A percentile compares a stretch with the other conserved stretches of the same genome.
Conservation (phyloP, 768 basidiomycete species). For the Macrolepiota dolichaula region DNA sequence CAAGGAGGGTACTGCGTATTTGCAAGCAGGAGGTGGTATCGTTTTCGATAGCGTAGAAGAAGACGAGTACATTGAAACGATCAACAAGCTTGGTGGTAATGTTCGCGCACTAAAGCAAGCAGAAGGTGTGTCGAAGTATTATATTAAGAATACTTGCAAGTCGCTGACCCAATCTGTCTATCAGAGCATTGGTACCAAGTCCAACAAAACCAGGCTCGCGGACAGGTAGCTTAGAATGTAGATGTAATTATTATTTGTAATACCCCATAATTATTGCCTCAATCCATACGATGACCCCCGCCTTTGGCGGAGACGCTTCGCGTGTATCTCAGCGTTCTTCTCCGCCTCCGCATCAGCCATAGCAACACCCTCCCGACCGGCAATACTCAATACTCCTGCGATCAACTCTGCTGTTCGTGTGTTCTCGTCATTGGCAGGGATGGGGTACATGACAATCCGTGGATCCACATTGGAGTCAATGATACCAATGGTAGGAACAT, state of each 20-base stretch:
- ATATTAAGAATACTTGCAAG: neutral
- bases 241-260: conserved; percentile 15
- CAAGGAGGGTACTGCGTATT: conserved; percentile 86
- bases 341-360: conserved; percentile 31
- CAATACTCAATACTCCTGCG: conserved; percentile 85
- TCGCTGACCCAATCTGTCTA: conserved; percentile 17
- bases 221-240: conserved; percentile 19
- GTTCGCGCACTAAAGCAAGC: conserved; percentile 80
- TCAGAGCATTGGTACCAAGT: conserved; percentile 70
- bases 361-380: conserved; percentile 70
- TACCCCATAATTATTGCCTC: conserved; percentile 15
- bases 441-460: conserved; percentile 94
- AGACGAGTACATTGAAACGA: conserved; percentile 94
- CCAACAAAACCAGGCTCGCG: conserved; percentile 42
- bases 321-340: conserved; percentile 25
- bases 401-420: conserved; percentile 88
- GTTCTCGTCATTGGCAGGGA: conserved; percentile 97
- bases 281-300: conserved; percentile 14
- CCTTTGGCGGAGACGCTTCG: conserved; percentile 22
- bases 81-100: conserved; percentile 92
- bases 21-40: conserved; percentile 97
- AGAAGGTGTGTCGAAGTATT: conserved; percentile 56
- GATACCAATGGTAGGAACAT: conserved; percentile 92
- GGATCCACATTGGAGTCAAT: conserved; percentile 97
- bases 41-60: conserved; percentile 96